Base-by-base conservation (phyloP, 2,329 filamentous ascomycete genomes). In the Cladosporium sp. region DNA sequence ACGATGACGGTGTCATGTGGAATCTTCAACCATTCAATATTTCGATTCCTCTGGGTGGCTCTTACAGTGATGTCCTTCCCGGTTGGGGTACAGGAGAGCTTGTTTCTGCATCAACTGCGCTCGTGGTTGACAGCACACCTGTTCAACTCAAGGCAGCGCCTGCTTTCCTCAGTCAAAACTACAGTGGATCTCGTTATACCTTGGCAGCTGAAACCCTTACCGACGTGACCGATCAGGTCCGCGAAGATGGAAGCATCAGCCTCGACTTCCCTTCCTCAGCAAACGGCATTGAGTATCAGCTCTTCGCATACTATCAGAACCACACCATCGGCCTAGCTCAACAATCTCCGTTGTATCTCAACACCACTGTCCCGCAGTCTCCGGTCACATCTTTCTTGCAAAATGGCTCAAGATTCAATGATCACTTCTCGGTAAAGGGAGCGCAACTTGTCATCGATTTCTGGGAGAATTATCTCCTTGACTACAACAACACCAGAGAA, bases 41-140 rank as follows among this genome's bases (percentile, higher is more conserved):
- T 0, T 62, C 60, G 1, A 54, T 74, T 4, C 59, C 66, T 13
- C 22, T 63, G 2, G 61, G 61, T 9, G 61, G 59, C 5, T 48
- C 56, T 1, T 71, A 67, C 45, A 53, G 67, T 38, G 65, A 59
- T 4, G 45, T 58, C 3, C 41, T 74, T 11, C 70, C 71, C 9
- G 71, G 72, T 5, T 75, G 70, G 69, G 70, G 70, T 14, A 48
- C 61, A 18, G 64, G 68, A 16, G 52, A 61, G 22, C 57, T 72
- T 22, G 57, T 68, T 38, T 28, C 58, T 46, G 51, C 57, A 32
- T 53, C 61, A 16, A 58, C 48, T 4, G 58, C 52, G 13, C 51
- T 60, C 13, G 49, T 60, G 10, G 38, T 49, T 10, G 35, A 46
- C 22, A 55, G 31, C 35, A 42, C 48, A 18, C 34, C 40, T 19